Conservation (phyloP, 163 green algal species). For the Volvox carteri region DNA sequence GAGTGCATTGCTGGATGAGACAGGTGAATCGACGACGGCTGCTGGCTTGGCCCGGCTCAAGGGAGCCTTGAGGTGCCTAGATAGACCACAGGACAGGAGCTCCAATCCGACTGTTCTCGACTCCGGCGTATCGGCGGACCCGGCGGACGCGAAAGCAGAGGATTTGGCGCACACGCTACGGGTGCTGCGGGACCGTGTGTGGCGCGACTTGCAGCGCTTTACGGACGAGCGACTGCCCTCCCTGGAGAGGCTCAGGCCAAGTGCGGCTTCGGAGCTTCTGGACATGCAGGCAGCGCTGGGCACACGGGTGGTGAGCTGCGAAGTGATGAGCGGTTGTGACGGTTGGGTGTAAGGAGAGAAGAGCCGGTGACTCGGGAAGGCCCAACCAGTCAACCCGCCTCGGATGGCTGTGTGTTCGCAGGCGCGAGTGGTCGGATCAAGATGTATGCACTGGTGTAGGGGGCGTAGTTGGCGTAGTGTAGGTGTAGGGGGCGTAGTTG, state of each 20-base stretch:
- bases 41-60: neutral
- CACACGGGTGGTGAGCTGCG: neutral
- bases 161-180: neutral
- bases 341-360: neutral
- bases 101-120: neutral
- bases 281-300: constrained; percentile 30
- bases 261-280: neutral
- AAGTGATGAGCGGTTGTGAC: neutral
- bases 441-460: neutral
- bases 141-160: neutral
- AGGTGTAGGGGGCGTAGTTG: no score
- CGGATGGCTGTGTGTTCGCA: neutral
- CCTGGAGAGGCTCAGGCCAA: neutral
- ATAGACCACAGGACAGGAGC: neutral
- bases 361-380: neutral
- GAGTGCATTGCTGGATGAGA: neutral
- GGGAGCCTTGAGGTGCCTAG: neutral
- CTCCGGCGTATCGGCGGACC: neutral
- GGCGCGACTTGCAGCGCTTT: constrained; percentile 22
- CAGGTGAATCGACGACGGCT: neutral
- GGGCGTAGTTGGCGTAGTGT: neutral
- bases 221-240: neutral
- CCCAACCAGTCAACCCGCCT: no score
- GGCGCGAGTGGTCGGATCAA: neutral
- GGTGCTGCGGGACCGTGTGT: constrained; percentile 14